Evolutionary conservation across 805 yeast species (phyloP), one percentile per base, ranked within the genome.

Genomic region (Citeromyces matritensis): DNA sequence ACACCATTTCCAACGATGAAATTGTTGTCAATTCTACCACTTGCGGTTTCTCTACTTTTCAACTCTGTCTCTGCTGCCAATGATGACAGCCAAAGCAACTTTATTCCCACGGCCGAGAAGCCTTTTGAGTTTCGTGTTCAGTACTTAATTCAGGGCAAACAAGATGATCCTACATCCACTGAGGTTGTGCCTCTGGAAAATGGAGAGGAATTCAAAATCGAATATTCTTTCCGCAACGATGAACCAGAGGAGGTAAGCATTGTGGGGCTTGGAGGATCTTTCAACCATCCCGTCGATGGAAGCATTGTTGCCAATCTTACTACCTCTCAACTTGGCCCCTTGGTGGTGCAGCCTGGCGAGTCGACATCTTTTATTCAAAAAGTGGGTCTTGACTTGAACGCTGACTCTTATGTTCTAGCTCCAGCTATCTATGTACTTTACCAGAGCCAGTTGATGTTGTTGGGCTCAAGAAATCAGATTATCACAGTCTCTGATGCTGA

Each of bases 251-350:
- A 60, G 4, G 58, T 68, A 27, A 56, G 65, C 13, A 51, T 81
- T 34, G 67, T 73, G 30, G 91, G 84, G 36, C 69, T 76, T 34
- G 78, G 82, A 33, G 91, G 91, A 34, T 45, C 63, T 33, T 63
- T 80, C 51, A 56, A 64, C 34, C 63, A 72, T 36, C 72, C 80
- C 15, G 55, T 54, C 37, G 61, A 65, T 31, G 69, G 73, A 36
- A 63, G 61, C 29, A 41, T 59, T 30, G 46, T 54, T 19, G 71
- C 75, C 40, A 80, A 81, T 49, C 58, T 82, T 47, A 71, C 91
- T 15, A 66, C 71, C 32, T 66, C 73, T 31, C 58, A 67, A 34
- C 51, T 79, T 33, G 86, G 80, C 10, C 83, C 85, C 11, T 37
- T 74, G 32, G 41, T 48, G 6, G 56, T 77, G 34, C 57, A 51